Evolutionary conservation across 1,284 basidiomycete genomes (phyloP).

Genomic region (Cryptococcus jaspeensis): DNA sequence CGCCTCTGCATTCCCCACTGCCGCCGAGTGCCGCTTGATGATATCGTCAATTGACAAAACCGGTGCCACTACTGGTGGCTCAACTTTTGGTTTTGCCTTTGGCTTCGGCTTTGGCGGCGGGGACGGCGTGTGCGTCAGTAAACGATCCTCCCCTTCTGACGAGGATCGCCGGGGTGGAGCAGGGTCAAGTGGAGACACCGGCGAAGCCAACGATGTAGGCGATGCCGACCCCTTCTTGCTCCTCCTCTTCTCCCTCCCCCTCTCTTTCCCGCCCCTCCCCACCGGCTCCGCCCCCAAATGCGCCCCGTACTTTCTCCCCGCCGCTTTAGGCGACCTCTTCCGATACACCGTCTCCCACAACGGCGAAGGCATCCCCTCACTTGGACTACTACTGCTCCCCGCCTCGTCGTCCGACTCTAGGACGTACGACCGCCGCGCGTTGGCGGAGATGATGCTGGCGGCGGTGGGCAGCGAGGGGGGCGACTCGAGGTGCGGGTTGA

Average conservation of each 20-base stretch:
- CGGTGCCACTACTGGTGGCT: constrained; percentile 1
- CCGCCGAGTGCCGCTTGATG: constrained; percentile 45
- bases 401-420: constrained; percentile 9
- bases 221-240: no score
- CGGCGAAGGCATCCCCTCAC: neutral
- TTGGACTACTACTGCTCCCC: neutral
- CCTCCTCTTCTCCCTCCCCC: no score
- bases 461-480: constrained; percentile 11
- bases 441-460: constrained; percentile 13
- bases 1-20: constrained; percentile 26
- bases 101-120: neutral
- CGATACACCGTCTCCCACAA: no score
- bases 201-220: no score
- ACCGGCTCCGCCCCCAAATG: no score
- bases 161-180: no score
- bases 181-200: no score
- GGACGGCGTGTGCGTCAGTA: neutral
- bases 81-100: no score
- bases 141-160: no score
- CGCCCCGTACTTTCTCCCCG: no score
- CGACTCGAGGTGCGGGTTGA: neutral
- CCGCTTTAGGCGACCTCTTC: no score
- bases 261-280: no score
- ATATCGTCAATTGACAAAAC: constrained; percentile 52
- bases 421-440: constrained; percentile 6